A percentile compares a stretch with the other conserved stretches of the same genome.
phyloP scores from a whole-genome alignment of 192 early-diverging fungal genomes.

The Backusella liffmaniae region DNA sequence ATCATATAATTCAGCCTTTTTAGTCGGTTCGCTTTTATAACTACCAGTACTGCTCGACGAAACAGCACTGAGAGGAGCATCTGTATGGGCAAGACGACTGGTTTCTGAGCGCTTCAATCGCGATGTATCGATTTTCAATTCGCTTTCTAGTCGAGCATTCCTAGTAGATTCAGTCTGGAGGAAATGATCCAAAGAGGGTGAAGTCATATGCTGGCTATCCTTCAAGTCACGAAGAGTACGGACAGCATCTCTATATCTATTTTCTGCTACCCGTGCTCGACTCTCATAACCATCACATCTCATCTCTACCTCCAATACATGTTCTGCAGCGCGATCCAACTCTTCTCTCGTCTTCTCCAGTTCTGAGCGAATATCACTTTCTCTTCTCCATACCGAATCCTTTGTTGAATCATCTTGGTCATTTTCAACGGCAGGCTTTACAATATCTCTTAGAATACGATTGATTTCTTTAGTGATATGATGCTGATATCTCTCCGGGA shows the following conservation, averaged over 20 bases:
- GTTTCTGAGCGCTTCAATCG: not conserved
- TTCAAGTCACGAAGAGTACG: slow-evolving; percentile 21
- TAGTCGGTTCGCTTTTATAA: not conserved
- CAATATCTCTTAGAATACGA: slow-evolving; percentile 75
- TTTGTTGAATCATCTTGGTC: slow-evolving; percentile 24
- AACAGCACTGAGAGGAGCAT: not conserved
- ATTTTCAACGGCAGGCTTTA: slow-evolving; percentile 34
- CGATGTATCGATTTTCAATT: slow-evolving; percentile 2
- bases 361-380: slow-evolving; percentile 37
- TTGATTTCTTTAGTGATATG: slow-evolving; percentile 83
- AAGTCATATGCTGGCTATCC: not conserved
- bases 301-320: slow-evolving; percentile 22
- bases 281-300: slow-evolving; percentile 26
- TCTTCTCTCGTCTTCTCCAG: slow-evolving; percentile 29
- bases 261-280: slow-evolving; percentile 27
- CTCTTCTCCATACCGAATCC: slow-evolving; percentile 36
- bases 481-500: slow-evolving; percentile 70
- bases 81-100: not conserved
- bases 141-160: not conserved
- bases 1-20: not conserved
- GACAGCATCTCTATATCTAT: slow-evolving; percentile 23
- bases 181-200: not conserved
- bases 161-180: not conserved
- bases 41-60: not conserved
- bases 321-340: slow-evolving; percentile 22